Percentiles rank a stretch among this genome's conserved stretches.
Evolutionary conservation across 1,139 yeast genomes (phyloP).

Genomic region (Debaryomycetaceae sp.): DNA sequence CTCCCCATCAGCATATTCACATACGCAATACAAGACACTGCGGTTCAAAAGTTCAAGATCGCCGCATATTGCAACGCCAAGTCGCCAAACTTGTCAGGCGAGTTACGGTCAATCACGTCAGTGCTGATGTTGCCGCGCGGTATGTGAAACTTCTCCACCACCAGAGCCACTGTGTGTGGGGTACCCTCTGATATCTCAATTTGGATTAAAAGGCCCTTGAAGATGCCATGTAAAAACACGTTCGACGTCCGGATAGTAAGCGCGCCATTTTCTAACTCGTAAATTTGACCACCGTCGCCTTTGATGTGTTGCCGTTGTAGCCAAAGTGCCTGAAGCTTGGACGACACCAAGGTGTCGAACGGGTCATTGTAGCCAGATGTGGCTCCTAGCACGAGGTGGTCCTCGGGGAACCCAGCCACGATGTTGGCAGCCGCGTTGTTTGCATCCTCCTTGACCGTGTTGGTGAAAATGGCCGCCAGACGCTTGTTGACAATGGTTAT

Average conservation of each 20-base stretch:
- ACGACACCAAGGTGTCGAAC: constrained; percentile 44
- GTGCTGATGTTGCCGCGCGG: constrained; percentile 38
- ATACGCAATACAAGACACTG: not conserved
- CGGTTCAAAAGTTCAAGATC: constrained; percentile 34
- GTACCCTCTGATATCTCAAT: constrained; percentile 30
- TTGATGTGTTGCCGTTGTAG: constrained; percentile 62
- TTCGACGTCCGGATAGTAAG: constrained; percentile 59
- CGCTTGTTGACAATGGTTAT: constrained; percentile 51
- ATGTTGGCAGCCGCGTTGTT: constrained; percentile 5
- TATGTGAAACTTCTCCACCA: constrained; percentile 34
- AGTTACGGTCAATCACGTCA: constrained; percentile 25
- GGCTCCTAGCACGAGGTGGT: constrained; percentile 40
- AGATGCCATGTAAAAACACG: constrained; percentile 68
- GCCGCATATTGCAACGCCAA: constrained; percentile 45
- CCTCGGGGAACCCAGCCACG: constrained; percentile 25
- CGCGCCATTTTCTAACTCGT: constrained; percentile 46
- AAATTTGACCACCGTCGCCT: constrained; percentile 74
- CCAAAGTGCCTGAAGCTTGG: constrained; percentile 72
- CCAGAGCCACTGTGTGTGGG: constrained; percentile 14
- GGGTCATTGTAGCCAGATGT: constrained; percentile 47
- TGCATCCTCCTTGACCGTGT: constrained; percentile 32
- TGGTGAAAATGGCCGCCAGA: constrained; percentile 43
- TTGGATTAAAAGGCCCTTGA: constrained; percentile 66
- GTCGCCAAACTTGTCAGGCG: constrained; percentile 36
- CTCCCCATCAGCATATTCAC: not conserved